Base-by-base conservation (phyloP, 805 yeast species). In the Hagleromyces aurorensis region DNA sequence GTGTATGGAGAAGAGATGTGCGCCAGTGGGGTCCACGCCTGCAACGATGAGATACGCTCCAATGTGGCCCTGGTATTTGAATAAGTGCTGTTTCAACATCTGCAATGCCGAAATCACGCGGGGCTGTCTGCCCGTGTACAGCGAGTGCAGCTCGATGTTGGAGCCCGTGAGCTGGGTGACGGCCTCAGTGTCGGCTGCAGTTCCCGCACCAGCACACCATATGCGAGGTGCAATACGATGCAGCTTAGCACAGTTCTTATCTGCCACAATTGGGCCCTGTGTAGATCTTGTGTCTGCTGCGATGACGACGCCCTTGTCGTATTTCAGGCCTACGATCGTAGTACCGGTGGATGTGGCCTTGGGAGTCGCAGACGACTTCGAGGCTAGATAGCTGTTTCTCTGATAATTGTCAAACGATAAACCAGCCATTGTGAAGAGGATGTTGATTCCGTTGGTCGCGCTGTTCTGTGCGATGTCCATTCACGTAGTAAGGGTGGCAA, bases 161-260 rank as follows among this genome's bases (percentile, higher is more conserved):
- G 95, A 83, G 20, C 85, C 75, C 44, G 86, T 86, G 52, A 91
- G 68, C 58, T 86, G 95, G 4, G 98, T 91, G 21, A 91, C 97
- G 76, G 86, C 85, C 58, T 91, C 97, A 8, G 96, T 91, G 57
- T 91, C 98, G 6, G 98, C 97, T 17, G 98, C 98, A n/a, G 98
- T 91, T 59, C 98, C 98, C 3, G 98, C 98, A 50, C 98, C 98
- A 30, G 98, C 98, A 75, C 98, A 89, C 96, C 96, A 89, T 55
- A 87, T 86, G 51, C 70, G 72, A 7, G 96, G 95, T 5, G 95
- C 72, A 42, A 87, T 69, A 45, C 93, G 65, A 62, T 89, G 96
- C 42, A 91, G 68, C 61, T 89, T 89, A 53, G 86, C 96, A 69
- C 96, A 87, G 65, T 91, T 91, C 67, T 91, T 91, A 63, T 91